A percentile compares a stretch with the other conserved stretches of the same genome.
Evolutionary conservation across 2,329 filamentous ascomycete genomes (phyloP).

Genomic region (Aspergillus ochraceus): DNA sequence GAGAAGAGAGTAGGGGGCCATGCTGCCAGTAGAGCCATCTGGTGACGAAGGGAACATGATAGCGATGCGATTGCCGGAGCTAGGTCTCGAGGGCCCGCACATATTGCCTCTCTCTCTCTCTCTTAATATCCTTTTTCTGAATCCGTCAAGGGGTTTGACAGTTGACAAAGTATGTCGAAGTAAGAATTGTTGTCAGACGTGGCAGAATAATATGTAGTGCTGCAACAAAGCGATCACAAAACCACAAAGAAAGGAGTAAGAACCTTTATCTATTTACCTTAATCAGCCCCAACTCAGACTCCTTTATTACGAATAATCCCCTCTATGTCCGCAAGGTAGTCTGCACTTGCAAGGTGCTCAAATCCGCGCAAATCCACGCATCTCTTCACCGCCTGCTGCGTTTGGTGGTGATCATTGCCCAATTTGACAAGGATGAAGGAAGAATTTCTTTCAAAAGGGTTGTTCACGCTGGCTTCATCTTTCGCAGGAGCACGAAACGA

Average conservation of each 20-base stretch:
- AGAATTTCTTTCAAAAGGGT: too few species aligned
- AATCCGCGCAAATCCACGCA: constrained; percentile 21
- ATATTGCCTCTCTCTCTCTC: constrained; percentile 45
- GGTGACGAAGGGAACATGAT: constrained; percentile 31
- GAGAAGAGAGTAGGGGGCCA: constrained; percentile 32
- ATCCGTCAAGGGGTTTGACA: background rate
- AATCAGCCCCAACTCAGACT: background rate
- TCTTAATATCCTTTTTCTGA: background rate
- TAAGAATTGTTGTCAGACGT: background rate
- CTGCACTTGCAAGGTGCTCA: constrained; percentile 19
- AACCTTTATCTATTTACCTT: background rate
- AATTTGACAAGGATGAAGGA: too few species aligned
- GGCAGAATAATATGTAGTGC: background rate
- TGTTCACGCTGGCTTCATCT: too few species aligned
- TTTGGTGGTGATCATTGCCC: background rate
- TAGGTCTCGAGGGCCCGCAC: constrained; percentile 52
- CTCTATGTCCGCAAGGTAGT: constrained; percentile 12
- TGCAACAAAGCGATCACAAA: background rate
- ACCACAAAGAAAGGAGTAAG: background rate
- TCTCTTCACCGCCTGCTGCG: background rate
- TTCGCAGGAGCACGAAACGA: too few species aligned
- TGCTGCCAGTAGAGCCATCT: constrained; percentile 2
- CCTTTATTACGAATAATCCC: background rate
- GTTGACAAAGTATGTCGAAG: background rate
- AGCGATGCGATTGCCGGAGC: constrained; percentile 40